Evolutionary conservation across 2,329 filamentous ascomycete species (phyloP).

Genomic region (Colletotrichum cordylinicola): DNA sequence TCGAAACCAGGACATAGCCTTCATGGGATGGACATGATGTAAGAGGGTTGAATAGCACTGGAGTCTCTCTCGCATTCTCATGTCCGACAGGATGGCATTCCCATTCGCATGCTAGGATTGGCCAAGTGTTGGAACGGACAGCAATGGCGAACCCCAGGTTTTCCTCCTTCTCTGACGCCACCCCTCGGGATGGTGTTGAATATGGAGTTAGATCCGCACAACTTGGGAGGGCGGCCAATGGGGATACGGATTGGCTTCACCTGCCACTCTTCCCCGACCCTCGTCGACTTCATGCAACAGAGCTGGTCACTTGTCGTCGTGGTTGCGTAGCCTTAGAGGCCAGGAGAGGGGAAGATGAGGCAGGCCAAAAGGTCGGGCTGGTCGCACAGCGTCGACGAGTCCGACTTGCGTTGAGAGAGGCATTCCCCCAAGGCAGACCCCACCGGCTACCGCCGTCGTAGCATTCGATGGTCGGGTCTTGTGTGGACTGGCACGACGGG

Average conservation of each 20-base stretch:
- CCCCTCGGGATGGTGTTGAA: conserved; percentile 4
- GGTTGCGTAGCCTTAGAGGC: conserved; percentile 7
- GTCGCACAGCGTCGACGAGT: background rate
- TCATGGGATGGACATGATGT: background rate
- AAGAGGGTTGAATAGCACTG: background rate
- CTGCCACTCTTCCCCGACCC: conserved; percentile 2
- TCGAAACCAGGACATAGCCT: conserved; percentile 1
- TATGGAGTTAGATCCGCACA: background rate
- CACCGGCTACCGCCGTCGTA: conserved; percentile 1
- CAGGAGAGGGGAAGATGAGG: background rate
- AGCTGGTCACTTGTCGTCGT: background rate
- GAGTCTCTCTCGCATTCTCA: background rate
- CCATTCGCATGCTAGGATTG: conserved; percentile 1
- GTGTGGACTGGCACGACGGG: background rate
- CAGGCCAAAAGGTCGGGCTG: background rate
- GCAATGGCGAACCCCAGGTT: conserved; percentile 6
- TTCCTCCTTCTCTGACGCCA: conserved; percentile 3
- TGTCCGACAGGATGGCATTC: background rate
- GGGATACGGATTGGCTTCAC: background rate
- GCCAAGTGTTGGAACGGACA: background rate
- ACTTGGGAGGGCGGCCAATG: background rate
- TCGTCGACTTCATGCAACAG: background rate
- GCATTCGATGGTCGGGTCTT: conserved; percentile 12
- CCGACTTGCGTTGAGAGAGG: background rate
- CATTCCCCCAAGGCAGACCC: background rate